A percentile compares a stretch with the other conserved stretches of the same genome.
Evolutionary conservation across 768 basidiomycete species (phyloP).

Genomic region (Coprinopsis marcescibilis): DNA sequence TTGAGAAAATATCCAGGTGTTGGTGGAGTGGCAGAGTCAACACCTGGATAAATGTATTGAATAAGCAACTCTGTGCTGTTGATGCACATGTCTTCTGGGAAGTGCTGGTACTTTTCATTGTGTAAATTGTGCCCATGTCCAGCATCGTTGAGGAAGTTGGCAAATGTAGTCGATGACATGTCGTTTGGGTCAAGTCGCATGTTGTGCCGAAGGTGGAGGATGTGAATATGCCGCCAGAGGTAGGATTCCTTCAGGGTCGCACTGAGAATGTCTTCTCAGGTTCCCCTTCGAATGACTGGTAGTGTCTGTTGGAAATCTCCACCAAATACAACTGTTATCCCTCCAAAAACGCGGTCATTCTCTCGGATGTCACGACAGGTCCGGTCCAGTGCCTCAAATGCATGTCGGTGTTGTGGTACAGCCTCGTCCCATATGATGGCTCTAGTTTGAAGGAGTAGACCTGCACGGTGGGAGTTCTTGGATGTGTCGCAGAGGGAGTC

Average conservation of each 20-base stretch:
- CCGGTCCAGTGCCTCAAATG: slow-evolving; percentile 34
- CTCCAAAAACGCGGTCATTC: slow-evolving; percentile 28
- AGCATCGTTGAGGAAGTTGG: slow-evolving; percentile 26
- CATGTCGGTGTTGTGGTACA: slow-evolving; percentile 29
- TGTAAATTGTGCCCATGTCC: slow-evolving; percentile 16
- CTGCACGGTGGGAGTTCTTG: slow-evolving; percentile 25
- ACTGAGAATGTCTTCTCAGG: slow-evolving; percentile 31
- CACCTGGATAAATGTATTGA: slow-evolving; percentile 4
- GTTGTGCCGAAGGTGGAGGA: slow-evolving; percentile 32
- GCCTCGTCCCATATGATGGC: slow-evolving; percentile 43
- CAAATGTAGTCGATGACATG: slow-evolving; percentile 21
- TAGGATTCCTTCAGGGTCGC: slow-evolving; percentile 29
- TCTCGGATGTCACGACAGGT: slow-evolving; percentile 27
- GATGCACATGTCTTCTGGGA: slow-evolving; percentile 4
- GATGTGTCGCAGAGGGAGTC: slow-evolving; percentile 27
- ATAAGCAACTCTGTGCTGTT: not conserved
- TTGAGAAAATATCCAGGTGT: slow-evolving; percentile 25
- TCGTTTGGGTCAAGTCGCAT: slow-evolving; percentile 32
- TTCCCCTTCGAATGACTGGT: slow-evolving; percentile 35
- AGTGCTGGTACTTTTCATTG: not conserved
- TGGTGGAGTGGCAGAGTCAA: slow-evolving; percentile 3
- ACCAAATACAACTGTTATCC: slow-evolving; percentile 40
- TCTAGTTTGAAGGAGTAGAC: not conserved
- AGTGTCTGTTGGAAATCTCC: slow-evolving; percentile 46
- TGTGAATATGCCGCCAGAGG: slow-evolving; percentile 30